Evolutionary conservation across 495 filamentous ascomycete genomes (phyloP), one percentile per base, ranked within the genome.

Genomic region (Penicillium tannophilum): DNA sequence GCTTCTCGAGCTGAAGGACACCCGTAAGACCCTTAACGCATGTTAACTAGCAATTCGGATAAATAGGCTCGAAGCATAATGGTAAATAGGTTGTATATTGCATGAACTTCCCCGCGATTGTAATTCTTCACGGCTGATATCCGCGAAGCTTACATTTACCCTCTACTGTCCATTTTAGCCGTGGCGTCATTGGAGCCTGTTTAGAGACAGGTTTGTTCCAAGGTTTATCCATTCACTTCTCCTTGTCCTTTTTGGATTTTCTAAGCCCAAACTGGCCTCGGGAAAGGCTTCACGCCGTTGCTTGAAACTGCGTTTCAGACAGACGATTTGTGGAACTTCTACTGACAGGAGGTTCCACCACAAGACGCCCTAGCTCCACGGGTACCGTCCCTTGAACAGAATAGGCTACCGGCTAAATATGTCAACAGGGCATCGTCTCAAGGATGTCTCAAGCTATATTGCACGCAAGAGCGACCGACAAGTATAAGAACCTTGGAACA

Each of bases 281-380:
- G 26, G 2, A 2, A n/a, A 1, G 26, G 46, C 16, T 30, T 49
- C 12, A 8, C 2, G 16, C 46, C 26, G 26, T 26, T 17, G 24
- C 24, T 49, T 6, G 7, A 19, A 49, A 30, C 8, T 0, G 26
- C 26, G 46, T 49, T 49, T 49, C 46, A 49, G 46, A 30, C 12
- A 49, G 14, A 49, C 46, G 1, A 49, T 49, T 49, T 49, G 46
- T 49, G 46, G 46, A 49, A 49, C 46, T 49, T 49, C n/a, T 31
- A 26, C 5, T 17, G 14, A 30, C 24, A 49, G 26, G 12, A 19
- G 26, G 12, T 30, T 17, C 26, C 46, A 14, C 16, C 9, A 11
- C 12, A 31, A 10, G 17, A 17, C 16, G 33, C 11, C 46, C 33
- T 30, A 31, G 26, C 28, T 19, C 10, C 46, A 49, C 46, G 46